Base-by-base conservation (phyloP, 2,329 filamentous ascomycete genomes). In the Fusarium subtropicale region DNA sequence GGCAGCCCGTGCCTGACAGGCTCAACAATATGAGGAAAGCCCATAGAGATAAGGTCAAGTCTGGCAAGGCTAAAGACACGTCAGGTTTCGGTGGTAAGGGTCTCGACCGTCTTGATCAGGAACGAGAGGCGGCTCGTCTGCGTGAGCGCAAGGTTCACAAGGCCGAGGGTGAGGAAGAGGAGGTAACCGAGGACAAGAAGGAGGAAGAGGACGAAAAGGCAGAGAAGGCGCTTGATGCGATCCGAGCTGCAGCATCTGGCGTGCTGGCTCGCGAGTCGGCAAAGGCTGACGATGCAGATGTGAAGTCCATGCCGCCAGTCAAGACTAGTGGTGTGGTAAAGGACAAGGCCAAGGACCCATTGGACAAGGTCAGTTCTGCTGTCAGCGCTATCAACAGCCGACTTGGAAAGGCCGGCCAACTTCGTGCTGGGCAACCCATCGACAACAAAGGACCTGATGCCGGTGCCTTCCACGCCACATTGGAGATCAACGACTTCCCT, bases 401-500 rank as follows among this genome's bases (percentile, higher is more conserved):
- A 71, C 87, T 99, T 39, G 95, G 93, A 76, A 93, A 93, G 73
- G 93, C 93, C 34, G 94, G 94, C 36, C 92, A 96, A 77, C 90
- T 97, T 74, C 91, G 96, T 64, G 91, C 93, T 6, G 96, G 96
- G 16, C 94, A 97, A 66, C 94, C 96, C 10, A 97, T 97, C 77
- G 96, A 99, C 83, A 99, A 99, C 83, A 97, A 97, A 80, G 96
- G 96, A 1, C 96, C 96, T 1, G 96, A 99, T 79, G 96, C 96
- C 5, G 96, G 96, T 53, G 94, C 94, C 1, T 99, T 94, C 86
- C 96, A 99, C 79, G 94, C 96, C 18, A 98, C 95, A 6, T 86
- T 99, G 66, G 96, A 98, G 80, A 99, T 99, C 87, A 99, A 99
- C 80, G 96, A 99, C 81, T 98, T 98, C 81, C 96, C 96, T 34